Evolutionary conservation across 495 filamentous ascomycete genomes (phyloP).

Genomic region (Daldinia caldariorum): DNA sequence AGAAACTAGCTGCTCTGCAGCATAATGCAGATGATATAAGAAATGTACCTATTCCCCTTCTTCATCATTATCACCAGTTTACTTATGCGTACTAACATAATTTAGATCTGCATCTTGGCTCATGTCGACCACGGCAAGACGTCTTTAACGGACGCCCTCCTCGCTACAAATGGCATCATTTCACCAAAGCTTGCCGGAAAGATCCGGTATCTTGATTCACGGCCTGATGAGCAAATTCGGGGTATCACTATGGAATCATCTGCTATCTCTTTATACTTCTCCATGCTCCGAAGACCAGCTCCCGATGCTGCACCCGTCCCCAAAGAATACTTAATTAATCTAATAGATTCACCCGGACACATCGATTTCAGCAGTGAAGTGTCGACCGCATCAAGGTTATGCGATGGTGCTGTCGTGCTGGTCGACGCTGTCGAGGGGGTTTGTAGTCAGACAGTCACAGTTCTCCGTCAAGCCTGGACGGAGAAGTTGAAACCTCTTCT

Average conservation of each 20-base stretch:
- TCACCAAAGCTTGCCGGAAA: slow-evolving; percentile 97
- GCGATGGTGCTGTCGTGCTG: slow-evolving; percentile 92
- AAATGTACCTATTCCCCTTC: slow-evolving; percentile 73
- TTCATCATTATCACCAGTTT: slow-evolving; percentile 47
- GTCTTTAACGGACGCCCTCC: slow-evolving; percentile 93
- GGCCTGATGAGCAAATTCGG: slow-evolving; percentile 94
- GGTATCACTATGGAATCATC: slow-evolving; percentile 99
- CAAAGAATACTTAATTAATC: slow-evolving; percentile 93
- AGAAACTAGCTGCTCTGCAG: slow-evolving; percentile 87
- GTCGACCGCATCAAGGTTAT: slow-evolving; percentile 91
- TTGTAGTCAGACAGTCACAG: slow-evolving; percentile 97
- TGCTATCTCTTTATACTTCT: slow-evolving; percentile 96
- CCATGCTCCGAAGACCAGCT: slow-evolving; percentile 74
- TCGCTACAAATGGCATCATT: slow-evolving; percentile 99
- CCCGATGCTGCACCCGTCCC: slow-evolving; percentile 74
- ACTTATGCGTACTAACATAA: slow-evolving; percentile 19
- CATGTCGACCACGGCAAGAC: slow-evolving; percentile 99
- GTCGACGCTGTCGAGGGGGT: slow-evolving; percentile 99
- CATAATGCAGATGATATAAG: slow-evolving; percentile 83
- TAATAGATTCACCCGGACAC: slow-evolving; percentile 98
- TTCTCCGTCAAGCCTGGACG: slow-evolving; percentile 93
- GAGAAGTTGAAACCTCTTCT: slow-evolving; percentile 95
- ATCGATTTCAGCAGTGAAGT: slow-evolving; percentile 99
- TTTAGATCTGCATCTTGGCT: slow-evolving; percentile 93
- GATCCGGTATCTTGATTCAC: slow-evolving; percentile 96